Conservation (phyloP, 2,329 filamentous ascomycete species). For the Blastomyces gilchristii region DNA sequence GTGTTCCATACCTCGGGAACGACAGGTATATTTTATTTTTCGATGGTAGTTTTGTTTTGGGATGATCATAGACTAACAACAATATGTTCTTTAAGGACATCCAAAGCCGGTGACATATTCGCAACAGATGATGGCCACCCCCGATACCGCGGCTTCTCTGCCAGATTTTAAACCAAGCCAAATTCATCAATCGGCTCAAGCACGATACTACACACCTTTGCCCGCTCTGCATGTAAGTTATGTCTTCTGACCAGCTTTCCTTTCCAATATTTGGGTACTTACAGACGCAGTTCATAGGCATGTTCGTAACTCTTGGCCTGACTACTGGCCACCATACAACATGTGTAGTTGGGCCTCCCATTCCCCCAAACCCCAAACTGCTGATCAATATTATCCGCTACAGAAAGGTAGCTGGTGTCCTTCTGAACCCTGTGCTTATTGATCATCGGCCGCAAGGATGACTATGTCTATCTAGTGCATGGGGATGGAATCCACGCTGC, state of each 20-base stretch:
- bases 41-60: background rate
- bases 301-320: background rate
- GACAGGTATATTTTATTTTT: slow-evolving; percentile 15
- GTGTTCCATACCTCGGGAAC: slow-evolving; percentile 23
- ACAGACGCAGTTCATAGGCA: background rate
- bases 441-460: slow-evolving; percentile 17
- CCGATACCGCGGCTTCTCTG: background rate
- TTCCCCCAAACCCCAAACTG: background rate
- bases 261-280: background rate
- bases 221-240: background rate
- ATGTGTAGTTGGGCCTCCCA: background rate
- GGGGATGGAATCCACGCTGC: background rate
- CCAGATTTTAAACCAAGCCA: background rate
- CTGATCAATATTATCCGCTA: background rate
- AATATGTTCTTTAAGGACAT: background rate
- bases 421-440: background rate
- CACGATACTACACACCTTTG: background rate
- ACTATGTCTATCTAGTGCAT: background rate
- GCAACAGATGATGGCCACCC: background rate
- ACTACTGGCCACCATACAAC: background rate
- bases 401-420: background rate
- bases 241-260: background rate
- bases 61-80: background rate
- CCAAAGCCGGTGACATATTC: background rate
- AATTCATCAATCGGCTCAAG: background rate